Conservation (phyloP, 495 filamentous ascomycete species). For the Cladorrhinum samala region DNA sequence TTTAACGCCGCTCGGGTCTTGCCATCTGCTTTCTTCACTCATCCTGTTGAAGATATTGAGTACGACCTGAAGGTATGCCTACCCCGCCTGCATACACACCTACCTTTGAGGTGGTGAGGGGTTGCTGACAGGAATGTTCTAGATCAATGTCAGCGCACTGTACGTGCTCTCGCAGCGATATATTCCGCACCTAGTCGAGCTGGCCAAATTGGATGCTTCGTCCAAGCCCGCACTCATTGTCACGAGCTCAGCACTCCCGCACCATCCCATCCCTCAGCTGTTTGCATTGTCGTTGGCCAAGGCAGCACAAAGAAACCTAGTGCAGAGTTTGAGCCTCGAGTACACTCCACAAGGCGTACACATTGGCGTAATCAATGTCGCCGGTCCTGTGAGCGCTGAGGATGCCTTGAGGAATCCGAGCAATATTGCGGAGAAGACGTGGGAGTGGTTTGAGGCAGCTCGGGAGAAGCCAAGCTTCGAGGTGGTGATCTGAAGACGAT, state of each 20-base stretch:
- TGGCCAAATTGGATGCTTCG: slow-evolving; percentile 16
- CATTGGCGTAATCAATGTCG: slow-evolving; percentile 32
- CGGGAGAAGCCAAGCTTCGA: slow-evolving; percentile 17
- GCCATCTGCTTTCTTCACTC: slow-evolving; percentile 21
- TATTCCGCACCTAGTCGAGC: slow-evolving; percentile 27
- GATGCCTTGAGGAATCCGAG: slow-evolving; percentile 28
- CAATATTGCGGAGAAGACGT: slow-evolving; percentile 33
- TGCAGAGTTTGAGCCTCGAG: slow-evolving; percentile 25
- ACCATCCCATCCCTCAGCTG: slow-evolving; percentile 29
- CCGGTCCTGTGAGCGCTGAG: slow-evolving; percentile 26
- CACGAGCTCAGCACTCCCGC: slow-evolving; percentile 30
- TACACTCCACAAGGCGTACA: slow-evolving; percentile 32
- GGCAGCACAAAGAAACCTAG: slow-evolving; percentile 36
- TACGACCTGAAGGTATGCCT: slow-evolving; percentile 32
- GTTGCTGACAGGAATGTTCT: not conserved
- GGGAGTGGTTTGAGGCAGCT: slow-evolving; percentile 30
- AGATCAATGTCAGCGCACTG: slow-evolving; percentile 36
- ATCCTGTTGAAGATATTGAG: slow-evolving; percentile 29
- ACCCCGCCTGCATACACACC: not conserved
- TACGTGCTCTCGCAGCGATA: slow-evolving; percentile 29
- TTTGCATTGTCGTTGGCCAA: slow-evolving; percentile 38
- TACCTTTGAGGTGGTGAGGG: not conserved
- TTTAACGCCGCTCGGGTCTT: slow-evolving; percentile 38
- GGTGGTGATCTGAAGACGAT: slow-evolving; percentile 11
- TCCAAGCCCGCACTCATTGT: slow-evolving; percentile 32